Evolutionary conservation across 1,139 yeast genomes (phyloP), one percentile per base, ranked within the genome.

Genomic region (Debaryomyces sp.): DNA sequence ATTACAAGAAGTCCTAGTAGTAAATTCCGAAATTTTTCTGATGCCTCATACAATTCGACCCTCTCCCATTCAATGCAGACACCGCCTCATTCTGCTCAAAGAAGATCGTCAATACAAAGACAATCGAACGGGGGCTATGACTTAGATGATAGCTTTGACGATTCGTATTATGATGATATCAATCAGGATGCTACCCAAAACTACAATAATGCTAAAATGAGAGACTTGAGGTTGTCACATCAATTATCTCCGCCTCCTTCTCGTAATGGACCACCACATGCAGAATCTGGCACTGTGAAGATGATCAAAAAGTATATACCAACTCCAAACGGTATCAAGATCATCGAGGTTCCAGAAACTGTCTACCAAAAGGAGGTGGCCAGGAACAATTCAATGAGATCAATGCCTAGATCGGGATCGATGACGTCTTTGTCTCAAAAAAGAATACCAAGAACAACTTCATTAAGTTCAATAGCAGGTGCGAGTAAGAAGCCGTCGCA

Each of bases 231-330:
- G 49, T 54, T 67, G 36, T 48, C 54, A 46, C 54, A 33, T 21
- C 49, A 54, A 22, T 22, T 51, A 38, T 27, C 44, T 24, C 47
- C 47, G 8, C 49, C 49, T 6, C 41, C 46, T 13, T 49, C 49
- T 10, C 30, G 46, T 7, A 24, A 29, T 13, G 41, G 36, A 6
- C 23, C 15, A 9, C 47, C 13, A 45, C 53, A 27, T 50, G 50
- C 35, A 34, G 48, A 42, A 47, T 32, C 35, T 6, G 36, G 45
- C 23, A 37, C 23, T 17, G 68, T 63, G 12, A 73, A 70, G 45
- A 76, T 75, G 78, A 78, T 77, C 10, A 76, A 76, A 50, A 74
- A 73, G 45, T 77, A 76, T 55, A 69, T 77, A 39, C 81, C 81
- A 10, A 75, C 80, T 12, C 75, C 80, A 4, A 75, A 68, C 32